A percentile compares a stretch with the other conserved stretches of the same genome.
Evolutionary conservation across 352 stramenopile species (phyloP).

Genomic region (Pythium biforme): DNA sequence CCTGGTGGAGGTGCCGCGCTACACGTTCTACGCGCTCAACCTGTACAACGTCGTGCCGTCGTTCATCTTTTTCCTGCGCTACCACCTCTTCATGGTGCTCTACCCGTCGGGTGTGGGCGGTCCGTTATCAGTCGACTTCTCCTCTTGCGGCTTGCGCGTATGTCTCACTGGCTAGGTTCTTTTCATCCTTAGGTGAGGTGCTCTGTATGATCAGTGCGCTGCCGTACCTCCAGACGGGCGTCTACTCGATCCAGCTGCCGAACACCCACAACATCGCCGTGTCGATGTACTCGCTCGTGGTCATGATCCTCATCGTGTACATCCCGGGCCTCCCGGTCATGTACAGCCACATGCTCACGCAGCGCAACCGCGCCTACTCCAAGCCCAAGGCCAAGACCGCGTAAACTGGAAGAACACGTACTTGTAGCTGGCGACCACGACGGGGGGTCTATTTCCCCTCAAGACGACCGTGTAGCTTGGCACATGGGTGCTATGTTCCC

Average conservation of each 20-base stretch:
- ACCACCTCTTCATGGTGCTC: conserved; percentile 98
- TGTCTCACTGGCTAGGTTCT: too few relatives aligned
- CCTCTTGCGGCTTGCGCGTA: too few relatives aligned
- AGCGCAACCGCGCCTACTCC: conserved; percentile 81
- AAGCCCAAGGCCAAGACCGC: conserved; percentile 68
- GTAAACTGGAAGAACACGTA: too few relatives aligned
- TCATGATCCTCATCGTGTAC: conserved; percentile 72
- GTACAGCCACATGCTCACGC: conserved; percentile 85
- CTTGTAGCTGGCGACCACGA: too few relatives aligned
- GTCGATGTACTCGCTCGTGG: conserved; percentile 70
- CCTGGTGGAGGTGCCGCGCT: conserved; percentile 93
- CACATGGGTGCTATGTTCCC: neutral
- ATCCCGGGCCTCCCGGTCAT: conserved; percentile 77
- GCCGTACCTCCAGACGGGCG: conserved; percentile 49
- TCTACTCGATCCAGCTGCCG: conserved; percentile 68
- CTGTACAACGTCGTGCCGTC: conserved; percentile 92
- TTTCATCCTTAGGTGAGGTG: conserved; percentile 45
- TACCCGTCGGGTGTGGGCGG: conserved; percentile 97
- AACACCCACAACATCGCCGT: conserved; percentile 78
- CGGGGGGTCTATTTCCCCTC: too few relatives aligned
- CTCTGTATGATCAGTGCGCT: conserved; percentile 77
- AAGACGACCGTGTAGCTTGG: too few relatives aligned
- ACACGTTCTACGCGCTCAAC: conserved; percentile 97
- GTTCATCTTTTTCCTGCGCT: conserved; percentile 96
- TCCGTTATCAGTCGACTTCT: conserved; percentile 34